phyloP scores from a whole-genome alignment of 768 basidiomycete genomes.

The Suillus alpinus region DNA sequence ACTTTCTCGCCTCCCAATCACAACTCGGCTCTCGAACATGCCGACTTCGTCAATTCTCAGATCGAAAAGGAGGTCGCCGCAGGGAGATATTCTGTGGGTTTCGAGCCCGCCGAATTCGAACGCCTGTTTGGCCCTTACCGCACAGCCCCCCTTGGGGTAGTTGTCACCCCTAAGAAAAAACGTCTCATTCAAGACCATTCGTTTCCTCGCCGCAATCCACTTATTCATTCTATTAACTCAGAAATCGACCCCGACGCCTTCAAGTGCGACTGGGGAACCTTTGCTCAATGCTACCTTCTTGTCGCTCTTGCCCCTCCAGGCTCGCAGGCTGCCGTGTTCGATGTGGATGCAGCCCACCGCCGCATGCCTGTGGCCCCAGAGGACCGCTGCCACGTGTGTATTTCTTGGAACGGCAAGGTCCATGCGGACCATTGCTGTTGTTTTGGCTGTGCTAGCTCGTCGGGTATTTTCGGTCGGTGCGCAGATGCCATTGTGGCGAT shows the following conservation, averaged over 20 bases:
- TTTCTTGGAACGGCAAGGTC: constrained; percentile 1
- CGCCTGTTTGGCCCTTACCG: constrained; percentile 28
- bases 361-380: constrained; percentile 30
- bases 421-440: constrained; percentile 6
- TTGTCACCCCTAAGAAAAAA: constrained; percentile 6
- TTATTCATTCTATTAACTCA: constrained; percentile 23
- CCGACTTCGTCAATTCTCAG: no score
- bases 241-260: constrained; percentile 24
- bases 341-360: constrained; percentile 37
- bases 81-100: constrained; percentile 10
- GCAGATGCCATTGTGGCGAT: constrained; percentile 32
- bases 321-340: constrained; percentile 34
- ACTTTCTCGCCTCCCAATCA: no score
- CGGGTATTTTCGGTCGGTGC: constrained; percentile 29
- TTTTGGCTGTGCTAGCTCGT: constrained; percentile 26
- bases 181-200: no score
- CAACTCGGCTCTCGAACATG: no score
- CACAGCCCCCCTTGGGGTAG: constrained; percentile 26
- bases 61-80: no score
- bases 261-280: constrained; percentile 33
- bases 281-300: constrained; percentile 19
- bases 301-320: constrained; percentile 31
- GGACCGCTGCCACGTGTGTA: background rate
- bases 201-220: background rate
- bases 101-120: constrained; percentile 15